Evolutionary conservation across 345 rosid genomes (phyloP), one percentile per base, ranked within the genome.

Genomic region (Gossypium anomalum): DNA sequence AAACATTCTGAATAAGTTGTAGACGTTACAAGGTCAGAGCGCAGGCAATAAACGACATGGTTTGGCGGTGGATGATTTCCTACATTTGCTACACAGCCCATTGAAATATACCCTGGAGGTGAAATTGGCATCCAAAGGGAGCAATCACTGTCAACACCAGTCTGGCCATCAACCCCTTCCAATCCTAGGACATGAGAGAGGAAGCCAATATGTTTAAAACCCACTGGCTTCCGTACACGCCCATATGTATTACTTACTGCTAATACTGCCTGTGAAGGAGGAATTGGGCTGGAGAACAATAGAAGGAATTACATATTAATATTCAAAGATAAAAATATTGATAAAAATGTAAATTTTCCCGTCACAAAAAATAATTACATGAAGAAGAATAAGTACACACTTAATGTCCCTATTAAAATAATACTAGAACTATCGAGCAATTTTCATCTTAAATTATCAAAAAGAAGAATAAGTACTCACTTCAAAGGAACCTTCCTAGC

Each of bases 101-200:
- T 65, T 55, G 94, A 86, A 51, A 85, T 83, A 83, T 91, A 95
- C 44, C 99, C 99, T 44, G 86, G 84, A 49, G 99, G 99, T 7
- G 99, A 91, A 82, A 95, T 81, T 62, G 99, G 99, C 92, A 91
- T 78, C 99, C 99, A 95, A 70, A 95, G 89, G 78, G 96, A 93
- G 83, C 99, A 95, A 52, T 86, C 93, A 63, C 45, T 75, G 68
- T 77, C 87, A 70, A 74, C 69, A 79, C 59, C 83, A 70, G 84
- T 66, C 77, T 71, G 77, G 55, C 71, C 78, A 78, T 81, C 86
- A 57, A 47, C 73, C 80, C 68, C 80, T 53, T 69, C 85, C 66
- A 75, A 77, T 80, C 86, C 90, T 79, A 82, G 90, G 80, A 86
- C 81, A 75, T 73, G 83, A 82, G 97, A 91, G 69, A 92, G 81